Evolutionary conservation across 495 filamentous ascomycete genomes (phyloP), one percentile per base, ranked within the genome.

Genomic region (Parathielavia appendiculata): DNA sequence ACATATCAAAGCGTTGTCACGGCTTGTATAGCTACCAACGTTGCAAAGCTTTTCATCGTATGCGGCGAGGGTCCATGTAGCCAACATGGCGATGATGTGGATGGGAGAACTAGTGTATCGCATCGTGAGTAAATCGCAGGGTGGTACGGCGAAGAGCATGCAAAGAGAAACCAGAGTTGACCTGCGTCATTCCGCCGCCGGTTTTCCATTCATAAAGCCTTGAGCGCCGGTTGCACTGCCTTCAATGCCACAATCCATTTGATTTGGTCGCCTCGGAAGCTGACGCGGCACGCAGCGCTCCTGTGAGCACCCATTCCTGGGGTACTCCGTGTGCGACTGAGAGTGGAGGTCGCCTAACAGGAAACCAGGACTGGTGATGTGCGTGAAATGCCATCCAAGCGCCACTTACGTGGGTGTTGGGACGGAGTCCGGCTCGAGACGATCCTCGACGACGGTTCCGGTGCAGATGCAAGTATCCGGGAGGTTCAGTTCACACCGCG

Each of bases 21-120:
- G 44, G 59, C 54, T 67, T 47, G 64, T 65, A 53, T 69, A 69
- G 45, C 47, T 62, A 30, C 39, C 58, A 22, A 55, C 57, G 57
- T 57, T 54, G 55, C 66, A 69, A 40, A 69, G 59, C 16, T 54
- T 66, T 23, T 50, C 40, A 58, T 67, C 52, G 58, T 67, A 67
- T 51, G 50, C 39, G 56, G 54, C 32, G 14, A 38, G 48, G 48
- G 51, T 58, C 36, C 45, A 54, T 44, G 50, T 48, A 53, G 22
- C 57, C 57, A 62, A 59, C 36, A 66, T 47, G n/a, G 57, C 49
- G 22, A 59, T 22, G 38, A 51, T 26, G 3, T 44, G 32, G 19
- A 54, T 35, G 26, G 46, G 26, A 38, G 34, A 30, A 23, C 38
- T 20, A 6, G 45, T 38, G 38, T 30, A 51, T 52, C 44, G 52